Conservation (phyloP, 169 alveolate genomes). For the Perkinsus olseni region DNA sequence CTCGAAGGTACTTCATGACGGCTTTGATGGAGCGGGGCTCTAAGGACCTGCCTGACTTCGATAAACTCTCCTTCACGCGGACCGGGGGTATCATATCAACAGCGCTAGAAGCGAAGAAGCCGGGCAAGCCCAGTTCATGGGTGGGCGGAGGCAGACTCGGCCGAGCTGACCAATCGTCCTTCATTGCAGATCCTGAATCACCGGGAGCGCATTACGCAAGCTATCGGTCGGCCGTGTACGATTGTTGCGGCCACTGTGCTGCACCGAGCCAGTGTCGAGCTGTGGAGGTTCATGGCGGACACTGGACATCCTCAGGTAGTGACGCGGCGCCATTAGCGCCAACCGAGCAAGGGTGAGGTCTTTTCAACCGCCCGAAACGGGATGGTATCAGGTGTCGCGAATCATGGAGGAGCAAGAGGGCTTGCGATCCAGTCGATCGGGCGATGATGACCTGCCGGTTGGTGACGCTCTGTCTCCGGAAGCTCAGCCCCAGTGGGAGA, state of each 20-base stretch:
- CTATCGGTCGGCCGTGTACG: neutral
- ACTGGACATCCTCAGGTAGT: slow-evolving; percentile 31
- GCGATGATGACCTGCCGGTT: neutral
- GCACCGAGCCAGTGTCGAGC: slow-evolving; percentile 4
- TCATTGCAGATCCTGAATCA: neutral
- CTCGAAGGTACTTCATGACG: slow-evolving; percentile 9
- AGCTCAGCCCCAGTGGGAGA: neutral
- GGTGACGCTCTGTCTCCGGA: neutral
- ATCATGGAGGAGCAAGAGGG: neutral
- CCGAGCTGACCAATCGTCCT: neutral
- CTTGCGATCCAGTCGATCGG: neutral
- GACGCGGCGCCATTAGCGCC: neutral
- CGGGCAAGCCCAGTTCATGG: neutral
- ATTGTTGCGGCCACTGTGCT: neutral
- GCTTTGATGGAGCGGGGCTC: slow-evolving; percentile 34
- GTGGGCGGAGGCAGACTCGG: neutral
- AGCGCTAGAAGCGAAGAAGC: neutral
- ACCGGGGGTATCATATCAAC: slow-evolving; percentile 5
- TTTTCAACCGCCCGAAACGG: no score
- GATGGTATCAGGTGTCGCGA: neutral
- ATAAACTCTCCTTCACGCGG: slow-evolving; percentile 15
- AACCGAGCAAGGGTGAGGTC: no score
- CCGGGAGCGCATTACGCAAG: neutral
- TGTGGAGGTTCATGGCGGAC: slow-evolving; percentile 34
- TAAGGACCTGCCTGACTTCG: slow-evolving; percentile 20